Conservation (phyloP, 306 rosid genomes). For the Pterocarpus santalinus region DNA sequence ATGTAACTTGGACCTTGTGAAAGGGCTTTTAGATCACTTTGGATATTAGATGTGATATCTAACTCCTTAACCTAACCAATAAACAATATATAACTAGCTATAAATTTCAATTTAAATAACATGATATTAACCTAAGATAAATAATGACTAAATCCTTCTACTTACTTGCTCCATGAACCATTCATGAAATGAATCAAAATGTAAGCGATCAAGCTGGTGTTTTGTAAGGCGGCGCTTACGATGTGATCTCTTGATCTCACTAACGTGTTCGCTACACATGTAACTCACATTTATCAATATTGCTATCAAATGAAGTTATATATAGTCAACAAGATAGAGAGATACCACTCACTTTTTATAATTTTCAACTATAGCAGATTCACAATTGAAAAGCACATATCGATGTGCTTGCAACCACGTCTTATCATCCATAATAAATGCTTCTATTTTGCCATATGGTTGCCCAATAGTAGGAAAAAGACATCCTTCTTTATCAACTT, state of each 20-base stretch:
- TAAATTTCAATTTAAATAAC: not conserved
- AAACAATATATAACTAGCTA: not conserved
- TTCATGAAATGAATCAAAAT: slow-evolving; percentile 8
- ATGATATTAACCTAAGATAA: not conserved
- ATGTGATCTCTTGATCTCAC: not conserved
- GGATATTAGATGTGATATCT: not conserved
- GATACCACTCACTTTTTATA: not conserved
- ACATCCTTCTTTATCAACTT: not conserved
- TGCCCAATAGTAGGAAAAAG: not conserved
- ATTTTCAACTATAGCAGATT: not conserved
- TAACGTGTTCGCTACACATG: not conserved
- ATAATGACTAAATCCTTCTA: not conserved
- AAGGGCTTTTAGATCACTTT: not conserved
- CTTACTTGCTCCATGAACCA: slow-evolving; percentile 2
- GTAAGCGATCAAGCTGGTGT: not conserved
- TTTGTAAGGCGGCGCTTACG: not conserved
- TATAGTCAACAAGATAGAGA: not conserved
- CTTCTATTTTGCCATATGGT: not conserved
- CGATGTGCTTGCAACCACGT: slow-evolving; percentile 1
- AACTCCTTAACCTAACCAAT: not conserved
- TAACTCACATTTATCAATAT: not conserved
- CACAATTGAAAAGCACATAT: slow-evolving; percentile 6
- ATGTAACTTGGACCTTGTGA: slow-evolving; percentile 7
- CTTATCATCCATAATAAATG: not conserved
- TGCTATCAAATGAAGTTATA: not conserved